phyloP scores from a whole-genome alignment of 257 asterid species.

The Hygrophila difformis region DNA sequence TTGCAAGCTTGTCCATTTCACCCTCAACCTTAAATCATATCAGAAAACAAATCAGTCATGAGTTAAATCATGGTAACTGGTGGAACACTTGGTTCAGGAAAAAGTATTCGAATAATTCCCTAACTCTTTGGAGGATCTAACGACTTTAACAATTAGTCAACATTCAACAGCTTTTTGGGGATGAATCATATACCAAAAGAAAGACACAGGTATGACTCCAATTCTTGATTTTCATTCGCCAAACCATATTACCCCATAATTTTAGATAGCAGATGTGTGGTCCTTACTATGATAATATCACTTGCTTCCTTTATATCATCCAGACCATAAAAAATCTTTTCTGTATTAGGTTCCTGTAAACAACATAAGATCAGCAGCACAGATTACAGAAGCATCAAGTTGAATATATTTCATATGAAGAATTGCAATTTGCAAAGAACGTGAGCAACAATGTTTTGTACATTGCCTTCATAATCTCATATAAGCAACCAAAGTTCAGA shows the following conservation, averaged over 20 bases:
- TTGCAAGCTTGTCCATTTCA: conserved; percentile 97
- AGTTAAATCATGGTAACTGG: conserved; percentile 15
- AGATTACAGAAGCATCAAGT: conserved; percentile 16
- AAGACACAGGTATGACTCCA: conserved; percentile 18
- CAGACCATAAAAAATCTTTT: conserved; percentile 80
- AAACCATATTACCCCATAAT: too few relatives aligned
- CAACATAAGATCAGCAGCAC: conserved; percentile 12
- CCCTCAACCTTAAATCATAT: conserved; percentile 72
- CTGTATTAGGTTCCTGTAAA: conserved; percentile 77
- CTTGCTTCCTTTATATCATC: conserved; percentile 81
- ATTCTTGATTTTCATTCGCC: too few relatives aligned
- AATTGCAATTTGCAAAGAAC: too few relatives aligned
- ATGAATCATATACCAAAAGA: too few relatives aligned
- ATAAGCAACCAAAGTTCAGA: conserved; percentile 8
- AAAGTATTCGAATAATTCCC: too few relatives aligned
- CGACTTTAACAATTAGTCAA: too few relatives aligned
- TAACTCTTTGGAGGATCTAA: too few relatives aligned
- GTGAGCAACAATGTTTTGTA: too few relatives aligned
- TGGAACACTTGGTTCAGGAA: too few relatives aligned
- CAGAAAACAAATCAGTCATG: conserved; percentile 10
- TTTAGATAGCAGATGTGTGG: too few relatives aligned
- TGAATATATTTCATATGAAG: too few relatives aligned
- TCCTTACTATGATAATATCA: conserved; percentile 76
- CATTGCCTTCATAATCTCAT: background rate
- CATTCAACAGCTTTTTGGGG: too few relatives aligned